Evolutionary conservation across 2,329 filamentous ascomycete genomes (phyloP), one percentile per base, ranked within the genome.

Genomic region (Clarireedia sp.): DNA sequence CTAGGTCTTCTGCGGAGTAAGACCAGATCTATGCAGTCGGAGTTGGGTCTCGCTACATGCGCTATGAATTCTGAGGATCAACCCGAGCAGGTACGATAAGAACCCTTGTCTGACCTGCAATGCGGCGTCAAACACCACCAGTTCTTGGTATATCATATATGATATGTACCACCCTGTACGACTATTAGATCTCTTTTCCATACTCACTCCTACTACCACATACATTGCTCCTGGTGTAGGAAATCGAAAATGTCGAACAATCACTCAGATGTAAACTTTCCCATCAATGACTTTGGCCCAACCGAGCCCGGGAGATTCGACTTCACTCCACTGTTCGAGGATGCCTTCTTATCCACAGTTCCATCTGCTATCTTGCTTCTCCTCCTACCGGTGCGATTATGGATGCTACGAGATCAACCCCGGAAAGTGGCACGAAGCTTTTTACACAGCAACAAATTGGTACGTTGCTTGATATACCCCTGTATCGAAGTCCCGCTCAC

Each of bases 241-340:
- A 26, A 24, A 23, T 41, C 19, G 24, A 46, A 45, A 44, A 55
- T 55, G 53, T 26, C 53, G 12, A 51, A 12, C 14, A 55, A 55
- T 21, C 21, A 24, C 17, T 55, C 53, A 14, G 21, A 12, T 23
- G 10, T 55, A 7, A 23, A 21, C 17, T 10, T 45, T 26, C 10
- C n/a, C 5, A 33, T 46, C 26, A 52, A 56, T 29, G 29, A 51
- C 29, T 66, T 64, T 50, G 60, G 62, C 29, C 63, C 63, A 2
- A 45, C 54, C 17, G 46, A 57, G 29, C 51, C 58, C 16, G 48
- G 50, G 1, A 44, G 54, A n/a, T 66, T 66, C 58, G 65, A 66
- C 29, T 67, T 67, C 48, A 65, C 61, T 14, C 57, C 59, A 9
- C 41, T 61, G 9, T 64, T 65, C 38, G 60, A 67, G 54, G 56